Conservation (phyloP, 1,284 basidiomycete species). For the Fomitopsis palustris region DNA sequence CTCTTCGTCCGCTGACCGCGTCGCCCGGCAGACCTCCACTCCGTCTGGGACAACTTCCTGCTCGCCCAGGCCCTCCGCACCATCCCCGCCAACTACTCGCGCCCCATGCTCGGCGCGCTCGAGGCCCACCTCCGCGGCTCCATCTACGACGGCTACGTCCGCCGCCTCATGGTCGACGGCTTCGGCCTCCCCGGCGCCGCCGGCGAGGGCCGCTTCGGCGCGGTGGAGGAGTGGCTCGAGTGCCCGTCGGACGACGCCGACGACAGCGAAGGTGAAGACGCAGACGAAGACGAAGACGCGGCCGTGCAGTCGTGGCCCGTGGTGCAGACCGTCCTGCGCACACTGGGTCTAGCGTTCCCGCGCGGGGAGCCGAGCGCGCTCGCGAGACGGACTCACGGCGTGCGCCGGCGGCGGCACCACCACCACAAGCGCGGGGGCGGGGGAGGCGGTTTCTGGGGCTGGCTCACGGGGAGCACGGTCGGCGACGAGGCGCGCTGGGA, state of each 20-base stretch:
- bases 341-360: background rate
- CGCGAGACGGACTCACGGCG: background rate
- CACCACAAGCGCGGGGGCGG: background rate
- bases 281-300: background rate
- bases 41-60: conserved; percentile 81
- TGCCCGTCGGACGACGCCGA: conserved; percentile 55
- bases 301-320: background rate
- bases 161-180: conserved; percentile 85
- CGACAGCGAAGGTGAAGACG: background rate
- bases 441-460: background rate
- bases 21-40: conserved; percentile 66
- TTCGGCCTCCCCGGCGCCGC: conserved; percentile 34
- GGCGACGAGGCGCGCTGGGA: conserved; percentile 35
- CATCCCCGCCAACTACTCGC: conserved; percentile 72
- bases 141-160: conserved; percentile 87
- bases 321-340: conserved; percentile 5
- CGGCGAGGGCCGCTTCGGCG: conserved; percentile 47
- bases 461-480: background rate
- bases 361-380: background rate
- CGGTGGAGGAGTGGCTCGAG: conserved; percentile 59
- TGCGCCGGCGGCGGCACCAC: background rate
- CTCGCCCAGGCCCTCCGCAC: conserved; percentile 80
- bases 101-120: conserved; percentile 51
- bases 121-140: conserved; percentile 75
- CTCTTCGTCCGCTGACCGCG: background rate